Evolutionary conservation across 1,139 yeast genomes (phyloP).

Genomic region (Pichia cactophila): DNA sequence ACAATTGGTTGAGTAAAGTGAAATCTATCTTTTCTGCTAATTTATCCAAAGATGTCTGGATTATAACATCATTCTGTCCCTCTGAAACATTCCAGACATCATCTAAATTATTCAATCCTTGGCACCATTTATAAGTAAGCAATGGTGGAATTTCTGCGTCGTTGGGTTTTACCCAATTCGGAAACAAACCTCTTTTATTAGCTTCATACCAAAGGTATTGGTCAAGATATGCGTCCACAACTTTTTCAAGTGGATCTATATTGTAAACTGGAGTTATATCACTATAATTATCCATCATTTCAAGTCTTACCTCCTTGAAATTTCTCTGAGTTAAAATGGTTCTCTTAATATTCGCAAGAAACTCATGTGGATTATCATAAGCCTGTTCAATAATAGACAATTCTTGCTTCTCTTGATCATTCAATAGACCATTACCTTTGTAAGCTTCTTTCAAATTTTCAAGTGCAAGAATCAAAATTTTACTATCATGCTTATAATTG

Average conservation of each 20-base stretch:
- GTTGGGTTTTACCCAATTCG: slow-evolving; percentile 93
- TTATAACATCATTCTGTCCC: slow-evolving; percentile 78
- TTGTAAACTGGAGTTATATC: slow-evolving; percentile 80
- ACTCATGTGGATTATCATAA: slow-evolving; percentile 93
- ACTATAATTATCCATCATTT: slow-evolving; percentile 88
- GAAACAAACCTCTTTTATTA: slow-evolving; percentile 79
- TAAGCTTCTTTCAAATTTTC: slow-evolving; percentile 82
- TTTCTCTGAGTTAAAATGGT: slow-evolving; percentile 81
- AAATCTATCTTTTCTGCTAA: slow-evolving; percentile 82
- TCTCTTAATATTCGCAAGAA: slow-evolving; percentile 76
- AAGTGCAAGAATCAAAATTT: slow-evolving; percentile 76
- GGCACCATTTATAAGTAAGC: slow-evolving; percentile 90
- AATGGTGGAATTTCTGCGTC: slow-evolving; percentile 92
- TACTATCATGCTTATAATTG: slow-evolving; percentile 89
- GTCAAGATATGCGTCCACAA: slow-evolving; percentile 92
- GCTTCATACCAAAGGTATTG: slow-evolving; percentile 97
- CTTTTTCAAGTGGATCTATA: slow-evolving; percentile 87
- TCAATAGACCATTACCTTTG: slow-evolving; percentile 75
- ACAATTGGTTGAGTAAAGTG: slow-evolving; percentile 72
- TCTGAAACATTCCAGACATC: slow-evolving; percentile 70
- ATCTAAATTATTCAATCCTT: slow-evolving; percentile 76
- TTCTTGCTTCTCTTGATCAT: slow-evolving; percentile 86
- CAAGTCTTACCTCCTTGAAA: slow-evolving; percentile 80
- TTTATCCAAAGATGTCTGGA: slow-evolving; percentile 65
- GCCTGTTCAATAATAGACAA: slow-evolving; percentile 92